A percentile compares a stretch with the other conserved stretches of the same genome.
These are phyloP conservation scores for Rhodamnia argentea DNA, from an alignment of 345 rosid species.

Conservation along the genomic window DNA sequence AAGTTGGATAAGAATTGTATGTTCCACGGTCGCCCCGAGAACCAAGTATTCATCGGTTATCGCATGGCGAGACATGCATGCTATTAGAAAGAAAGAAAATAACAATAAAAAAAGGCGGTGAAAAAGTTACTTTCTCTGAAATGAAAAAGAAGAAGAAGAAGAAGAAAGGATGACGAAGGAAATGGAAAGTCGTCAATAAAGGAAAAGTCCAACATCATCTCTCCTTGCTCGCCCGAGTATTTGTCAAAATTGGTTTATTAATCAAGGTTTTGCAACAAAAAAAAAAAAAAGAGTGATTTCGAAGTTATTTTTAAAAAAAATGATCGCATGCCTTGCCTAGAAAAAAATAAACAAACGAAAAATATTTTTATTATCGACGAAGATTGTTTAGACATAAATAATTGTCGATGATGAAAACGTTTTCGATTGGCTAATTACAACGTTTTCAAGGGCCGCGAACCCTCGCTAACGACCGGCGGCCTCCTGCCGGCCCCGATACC, in stretches of 20 bases:
- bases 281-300: background rate
- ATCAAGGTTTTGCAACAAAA: too few species aligned
- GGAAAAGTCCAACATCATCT: background rate
- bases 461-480: too few species aligned
- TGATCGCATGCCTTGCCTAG: rapidly evolving
- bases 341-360: background rate
- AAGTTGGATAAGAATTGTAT: background rate
- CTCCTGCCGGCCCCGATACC: too few species aligned
- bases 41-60: background rate
- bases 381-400: too few species aligned
- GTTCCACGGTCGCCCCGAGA: background rate
- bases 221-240: background rate
- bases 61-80: background rate
- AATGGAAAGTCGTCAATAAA: background rate
- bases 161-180: background rate
- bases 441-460: too few species aligned
- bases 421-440: too few species aligned
- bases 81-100: background rate
- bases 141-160: background rate
- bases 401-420: too few species aligned
- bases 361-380: rapidly evolving
- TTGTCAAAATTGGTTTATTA: background rate
- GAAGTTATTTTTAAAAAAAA: background rate
- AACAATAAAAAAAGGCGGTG: background rate
- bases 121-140: background rate